Conservation (phyloP, 2,329 filamentous ascomycete species). For the Colletotrichum sidae region DNA sequence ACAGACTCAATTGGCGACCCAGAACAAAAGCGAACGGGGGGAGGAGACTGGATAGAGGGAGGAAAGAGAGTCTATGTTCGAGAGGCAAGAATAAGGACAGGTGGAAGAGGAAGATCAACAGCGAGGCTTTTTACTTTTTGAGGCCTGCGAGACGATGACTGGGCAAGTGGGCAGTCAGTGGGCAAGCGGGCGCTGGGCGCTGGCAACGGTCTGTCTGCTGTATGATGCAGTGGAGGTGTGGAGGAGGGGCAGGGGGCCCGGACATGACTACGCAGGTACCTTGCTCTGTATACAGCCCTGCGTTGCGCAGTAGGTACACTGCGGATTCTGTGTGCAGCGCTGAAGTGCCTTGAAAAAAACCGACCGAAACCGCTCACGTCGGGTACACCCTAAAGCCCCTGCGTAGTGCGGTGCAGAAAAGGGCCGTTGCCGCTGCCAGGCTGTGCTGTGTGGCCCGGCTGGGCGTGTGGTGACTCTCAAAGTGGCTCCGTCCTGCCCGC, state of each 20-base stretch:
- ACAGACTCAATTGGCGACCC: constrained; percentile 27
- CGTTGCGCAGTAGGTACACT: not conserved
- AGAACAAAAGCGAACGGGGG: constrained; percentile 15
- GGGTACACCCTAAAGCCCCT: constrained; percentile 15
- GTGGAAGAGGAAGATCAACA: not conserved
- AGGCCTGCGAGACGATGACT: constrained; percentile 35
- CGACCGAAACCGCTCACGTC: constrained; percentile 28
- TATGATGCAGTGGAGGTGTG: constrained; percentile 39
- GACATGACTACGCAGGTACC: too few species aligned
- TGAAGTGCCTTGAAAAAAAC: constrained; percentile 10
- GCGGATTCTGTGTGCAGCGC: not conserved
- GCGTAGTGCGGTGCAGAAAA: not conserved
- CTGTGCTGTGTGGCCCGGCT: not conserved
- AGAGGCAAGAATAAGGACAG: constrained; percentile 1
- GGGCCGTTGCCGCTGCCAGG: too few species aligned
- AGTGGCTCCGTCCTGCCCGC: not conserved
- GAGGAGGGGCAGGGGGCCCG: constrained; percentile 38
- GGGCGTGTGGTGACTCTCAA: not conserved
- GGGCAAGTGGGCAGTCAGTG: constrained; percentile 9
- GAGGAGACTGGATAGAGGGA: constrained; percentile 10
- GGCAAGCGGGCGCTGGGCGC: constrained; percentile 18
- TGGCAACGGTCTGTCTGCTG: constrained; percentile 21
- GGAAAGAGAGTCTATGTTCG: constrained; percentile 22
- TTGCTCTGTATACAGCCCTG: too few species aligned
- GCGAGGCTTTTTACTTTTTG: constrained; percentile 38